Evolutionary conservation across 140 eudicot genomes (phyloP).

Genomic region (Anethum foeniculum): DNA sequence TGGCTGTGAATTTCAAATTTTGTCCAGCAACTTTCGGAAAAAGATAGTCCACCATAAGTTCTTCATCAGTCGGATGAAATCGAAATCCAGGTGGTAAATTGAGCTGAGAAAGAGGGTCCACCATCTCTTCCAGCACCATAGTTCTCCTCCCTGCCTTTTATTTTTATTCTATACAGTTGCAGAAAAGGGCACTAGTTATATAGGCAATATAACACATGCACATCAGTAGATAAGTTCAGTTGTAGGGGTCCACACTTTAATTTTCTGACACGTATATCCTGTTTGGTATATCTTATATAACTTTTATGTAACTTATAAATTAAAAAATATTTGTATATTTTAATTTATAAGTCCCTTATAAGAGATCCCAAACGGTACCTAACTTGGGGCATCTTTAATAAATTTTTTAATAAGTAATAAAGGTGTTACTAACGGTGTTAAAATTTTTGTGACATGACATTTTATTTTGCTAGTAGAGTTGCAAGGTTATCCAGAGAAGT

Average conservation of each 20-base stretch:
- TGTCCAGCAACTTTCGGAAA: not conserved
- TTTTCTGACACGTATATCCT: no score
- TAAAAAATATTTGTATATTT: no score
- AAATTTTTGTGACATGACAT: no score
- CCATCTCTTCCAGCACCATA: not conserved
- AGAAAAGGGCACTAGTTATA: not conserved
- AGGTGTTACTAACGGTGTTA: no score
- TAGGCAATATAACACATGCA: not conserved
- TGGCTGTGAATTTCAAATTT: not conserved
- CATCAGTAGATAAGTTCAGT: not conserved
- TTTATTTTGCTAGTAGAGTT: no score
- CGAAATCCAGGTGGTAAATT: not conserved
- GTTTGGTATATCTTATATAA: no score
- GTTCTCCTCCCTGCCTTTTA: not conserved
- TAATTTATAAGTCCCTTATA: no score
- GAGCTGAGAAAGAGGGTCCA: not conserved
- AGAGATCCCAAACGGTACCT: no score
- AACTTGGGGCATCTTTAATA: no score
- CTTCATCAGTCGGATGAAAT: not conserved
- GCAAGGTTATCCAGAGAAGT: no score
- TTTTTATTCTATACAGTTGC: not conserved
- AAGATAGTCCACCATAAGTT: not conserved
- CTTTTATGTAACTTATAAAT: no score
- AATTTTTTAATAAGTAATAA: no score
- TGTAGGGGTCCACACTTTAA: not conserved